Evolutionary conservation across 192 early-diverging fungal species (phyloP).

Genomic region (Phlyctochytrium planicorne): DNA sequence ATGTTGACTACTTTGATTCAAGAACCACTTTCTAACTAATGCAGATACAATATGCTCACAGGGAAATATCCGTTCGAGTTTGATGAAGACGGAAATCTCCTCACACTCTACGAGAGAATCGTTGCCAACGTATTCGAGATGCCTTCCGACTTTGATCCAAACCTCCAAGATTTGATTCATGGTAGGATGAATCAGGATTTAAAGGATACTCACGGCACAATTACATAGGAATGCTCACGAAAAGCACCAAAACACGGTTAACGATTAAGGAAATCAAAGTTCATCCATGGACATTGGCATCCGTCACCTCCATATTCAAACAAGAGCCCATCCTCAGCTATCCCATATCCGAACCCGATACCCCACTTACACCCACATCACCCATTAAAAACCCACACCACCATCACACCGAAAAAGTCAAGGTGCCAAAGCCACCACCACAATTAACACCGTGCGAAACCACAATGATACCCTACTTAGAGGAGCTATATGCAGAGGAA

Average conservation of each 20-base stretch:
- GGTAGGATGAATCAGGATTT: constrained; percentile 20
- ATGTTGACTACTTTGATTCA: constrained; percentile 9
- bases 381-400: not conserved
- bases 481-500: constrained; percentile 44
- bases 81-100: constrained; percentile 51
- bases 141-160: constrained; percentile 35
- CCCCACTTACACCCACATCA: constrained; percentile 6
- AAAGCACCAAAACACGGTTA: constrained; percentile 36
- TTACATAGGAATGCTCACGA: constrained; percentile 42
- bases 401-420: constrained; percentile 14
- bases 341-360: constrained; percentile 27
- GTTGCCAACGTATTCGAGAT: constrained; percentile 40
- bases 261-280: constrained; percentile 36
- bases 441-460: constrained; percentile 47
- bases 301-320: constrained; percentile 18
- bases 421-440: constrained; percentile 19
- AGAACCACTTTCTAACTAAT: constrained; percentile 3
- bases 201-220: not conserved
- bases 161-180: constrained; percentile 37
- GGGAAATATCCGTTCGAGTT: constrained; percentile 60
- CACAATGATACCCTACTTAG: constrained; percentile 51
- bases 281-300: constrained; percentile 45
- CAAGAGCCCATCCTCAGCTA: constrained; percentile 34
- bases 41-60: constrained; percentile 56
- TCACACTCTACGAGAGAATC: constrained; percentile 53